Conservation (phyloP, 2,329 filamentous ascomycete species). For the Phialocephala subalpina region DNA sequence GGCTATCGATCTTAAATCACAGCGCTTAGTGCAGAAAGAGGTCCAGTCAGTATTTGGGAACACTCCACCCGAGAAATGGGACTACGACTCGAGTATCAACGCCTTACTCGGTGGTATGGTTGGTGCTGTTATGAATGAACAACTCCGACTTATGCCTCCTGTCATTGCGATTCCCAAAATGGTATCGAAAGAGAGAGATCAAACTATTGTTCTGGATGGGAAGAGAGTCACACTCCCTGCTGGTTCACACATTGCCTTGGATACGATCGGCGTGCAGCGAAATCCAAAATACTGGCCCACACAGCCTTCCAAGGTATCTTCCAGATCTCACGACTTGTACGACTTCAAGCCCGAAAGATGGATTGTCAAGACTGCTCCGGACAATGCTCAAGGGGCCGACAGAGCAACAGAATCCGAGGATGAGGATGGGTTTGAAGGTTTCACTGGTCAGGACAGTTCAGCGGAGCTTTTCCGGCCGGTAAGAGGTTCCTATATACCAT, state of each 20-base stretch:
- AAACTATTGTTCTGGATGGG: constrained; percentile 67
- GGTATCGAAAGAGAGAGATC: constrained; percentile 55
- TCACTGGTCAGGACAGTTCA: constrained; percentile 63
- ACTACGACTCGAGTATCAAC: constrained; percentile 73
- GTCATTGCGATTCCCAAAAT: constrained; percentile 78
- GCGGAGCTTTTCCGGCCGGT: constrained; percentile 40
- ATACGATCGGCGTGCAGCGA: constrained; percentile 64
- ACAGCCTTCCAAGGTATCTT: constrained; percentile 49
- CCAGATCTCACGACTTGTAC: constrained; percentile 62
- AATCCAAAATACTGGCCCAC: constrained; percentile 77
- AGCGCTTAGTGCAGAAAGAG: constrained; percentile 73
- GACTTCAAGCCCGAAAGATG: constrained; percentile 79
- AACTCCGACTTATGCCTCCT: constrained; percentile 75
- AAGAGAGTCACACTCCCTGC: constrained; percentile 65
- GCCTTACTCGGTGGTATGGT: constrained; percentile 73
- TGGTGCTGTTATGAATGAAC: constrained; percentile 81
- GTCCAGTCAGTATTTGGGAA: constrained; percentile 70
- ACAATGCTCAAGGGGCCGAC: constrained; percentile 35
- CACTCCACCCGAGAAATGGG: constrained; percentile 68
- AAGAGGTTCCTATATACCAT: constrained; percentile 44
- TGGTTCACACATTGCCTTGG: constrained; percentile 62
- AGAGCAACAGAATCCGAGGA: constrained; percentile 41
- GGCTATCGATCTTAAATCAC: constrained; percentile 69
- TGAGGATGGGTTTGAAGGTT: constrained; percentile 64
- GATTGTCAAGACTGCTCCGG: constrained; percentile 55